Evolutionary conservation across 495 filamentous ascomycete species (phyloP).

Genomic region (Aspergillus bridgeri): DNA sequence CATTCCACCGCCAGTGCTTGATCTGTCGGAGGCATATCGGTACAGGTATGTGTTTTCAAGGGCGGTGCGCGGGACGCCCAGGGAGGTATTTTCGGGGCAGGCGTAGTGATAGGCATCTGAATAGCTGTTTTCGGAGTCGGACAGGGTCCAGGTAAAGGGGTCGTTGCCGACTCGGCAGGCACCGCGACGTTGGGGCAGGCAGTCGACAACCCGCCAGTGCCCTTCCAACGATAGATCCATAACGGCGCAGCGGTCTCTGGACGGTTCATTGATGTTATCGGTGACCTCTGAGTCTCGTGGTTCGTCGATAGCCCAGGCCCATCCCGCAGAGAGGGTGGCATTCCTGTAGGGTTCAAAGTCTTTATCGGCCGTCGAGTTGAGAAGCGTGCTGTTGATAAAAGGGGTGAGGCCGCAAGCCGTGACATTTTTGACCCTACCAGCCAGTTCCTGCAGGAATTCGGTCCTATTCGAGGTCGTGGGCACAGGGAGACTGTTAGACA

Average conservation of each 20-base stretch:
- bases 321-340: conserved; percentile 47
- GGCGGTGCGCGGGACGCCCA: conserved; percentile 55
- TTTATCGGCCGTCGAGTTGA: conserved; percentile 47
- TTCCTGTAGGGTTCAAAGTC: conserved; percentile 46
- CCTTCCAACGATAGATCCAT: conserved; percentile 44
- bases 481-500: conserved; percentile 27
- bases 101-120: conserved; percentile 26
- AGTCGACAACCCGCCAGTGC: conserved; percentile 56
- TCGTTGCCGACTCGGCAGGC: conserved; percentile 51
- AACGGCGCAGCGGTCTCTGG: conserved; percentile 49
- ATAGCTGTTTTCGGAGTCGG: conserved; percentile 34
- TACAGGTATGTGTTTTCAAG: conserved; percentile 60
- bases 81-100: conserved; percentile 39
- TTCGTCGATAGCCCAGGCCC: conserved; percentile 58
- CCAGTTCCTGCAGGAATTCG: conserved; percentile 29
- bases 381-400: conserved; percentile 52
- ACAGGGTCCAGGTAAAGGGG: conserved; percentile 56
- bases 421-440: conserved; percentile 36
- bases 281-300: conserved; percentile 40
- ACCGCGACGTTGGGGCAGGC: conserved; percentile 40
- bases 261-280: conserved; percentile 20
- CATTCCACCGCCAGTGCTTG: conserved; percentile 20
- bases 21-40: conserved; percentile 21
- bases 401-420: conserved; percentile 59
- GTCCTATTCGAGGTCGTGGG: conserved; percentile 29